Conservation (phyloP, 306 rosid species). For the Calophaca sinica region DNA sequence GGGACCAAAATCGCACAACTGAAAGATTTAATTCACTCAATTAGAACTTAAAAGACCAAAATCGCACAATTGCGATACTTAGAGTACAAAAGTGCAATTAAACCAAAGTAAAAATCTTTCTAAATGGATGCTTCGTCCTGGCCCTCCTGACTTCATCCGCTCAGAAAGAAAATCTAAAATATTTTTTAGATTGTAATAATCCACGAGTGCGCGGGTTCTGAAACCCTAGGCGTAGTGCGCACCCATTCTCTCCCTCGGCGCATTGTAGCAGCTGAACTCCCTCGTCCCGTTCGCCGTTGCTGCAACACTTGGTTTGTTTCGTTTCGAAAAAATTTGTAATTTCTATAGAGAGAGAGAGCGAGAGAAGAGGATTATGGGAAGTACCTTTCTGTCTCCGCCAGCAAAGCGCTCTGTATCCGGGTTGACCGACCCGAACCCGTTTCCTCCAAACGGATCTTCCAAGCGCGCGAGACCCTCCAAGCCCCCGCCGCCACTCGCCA, state of each 20-base stretch:
- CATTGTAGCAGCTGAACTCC: slow-evolving; percentile 34
- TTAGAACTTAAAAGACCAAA: no score
- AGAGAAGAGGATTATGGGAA: slow-evolving; percentile 65
- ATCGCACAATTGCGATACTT: no score
- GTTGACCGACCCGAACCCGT: slow-evolving; percentile 52
- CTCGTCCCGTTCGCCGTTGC: neutral
- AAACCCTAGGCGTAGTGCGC: slow-evolving; percentile 45
- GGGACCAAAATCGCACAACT: no score
- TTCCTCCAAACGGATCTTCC: slow-evolving; percentile 57
- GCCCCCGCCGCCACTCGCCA: slow-evolving; percentile 54
- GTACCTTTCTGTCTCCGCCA: slow-evolving; percentile 68
- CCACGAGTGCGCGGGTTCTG: slow-evolving; percentile 34
- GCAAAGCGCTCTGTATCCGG: slow-evolving; percentile 70
- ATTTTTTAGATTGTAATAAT: neutral
- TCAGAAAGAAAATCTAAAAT: no score
- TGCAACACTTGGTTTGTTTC: neutral
- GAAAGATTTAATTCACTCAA: no score
- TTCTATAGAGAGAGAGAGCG: slow-evolving; percentile 12
- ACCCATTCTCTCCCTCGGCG: slow-evolving; percentile 32
- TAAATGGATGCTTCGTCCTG: neutral
- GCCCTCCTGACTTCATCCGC: neutral
- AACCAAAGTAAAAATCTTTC: no score
- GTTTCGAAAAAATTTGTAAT: neutral
- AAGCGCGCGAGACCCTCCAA: slow-evolving; percentile 75
- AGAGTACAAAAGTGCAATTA: no score